Evolutionary conservation across 106 monocot genomes (phyloP), one percentile per base, ranked within the genome.

Genomic region (Dendrobium catenatum): DNA sequence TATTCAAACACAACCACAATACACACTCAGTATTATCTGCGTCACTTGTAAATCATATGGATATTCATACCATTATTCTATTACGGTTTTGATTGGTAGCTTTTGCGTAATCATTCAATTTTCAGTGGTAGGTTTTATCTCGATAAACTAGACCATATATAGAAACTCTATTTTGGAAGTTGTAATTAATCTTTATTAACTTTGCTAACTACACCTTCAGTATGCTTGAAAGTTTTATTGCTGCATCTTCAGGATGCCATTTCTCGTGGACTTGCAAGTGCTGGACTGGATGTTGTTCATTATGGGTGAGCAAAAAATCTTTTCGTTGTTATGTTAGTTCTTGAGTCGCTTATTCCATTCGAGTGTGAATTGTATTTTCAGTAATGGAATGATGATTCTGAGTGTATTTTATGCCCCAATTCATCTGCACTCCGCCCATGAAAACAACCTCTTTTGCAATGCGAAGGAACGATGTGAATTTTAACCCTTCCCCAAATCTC

Each of bases 271-370:
- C 76, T 98, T 84, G 78, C 87, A 37, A 41, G 80, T 87, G 82
- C 81, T 88, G 98, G 93, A 76, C 26, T 88, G 33, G 94, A 98
- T 59, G 91, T 98, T 80, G 51, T 95, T 81, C 98, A 93, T 49
- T 97, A 94, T 86, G 96, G 96, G 96, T 97, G 64, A 81, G 96
- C 86, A 72, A 16, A 40, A 18, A 48, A 16, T 15, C 43, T 44
- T n/a, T 75, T 44, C 44, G 5, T 72, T 72, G 72, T 72, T 6
- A 42, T 72, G 16, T 72, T 72, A 73, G 73, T 1, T 42, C 33
- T 7, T 37, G 7, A 27, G 33, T 8, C 33, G 33, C 31, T 70
- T 70, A 0, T 37, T 51, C 20, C n/a, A 61, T 61, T 70, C 4
- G 33, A 13, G 10, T 22, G 37, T 70, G 70, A 26, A 19, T 31